Evolutionary conservation across 2,329 filamentous ascomycete species (phyloP).

Genomic region (Colletotrichum sp.): DNA sequence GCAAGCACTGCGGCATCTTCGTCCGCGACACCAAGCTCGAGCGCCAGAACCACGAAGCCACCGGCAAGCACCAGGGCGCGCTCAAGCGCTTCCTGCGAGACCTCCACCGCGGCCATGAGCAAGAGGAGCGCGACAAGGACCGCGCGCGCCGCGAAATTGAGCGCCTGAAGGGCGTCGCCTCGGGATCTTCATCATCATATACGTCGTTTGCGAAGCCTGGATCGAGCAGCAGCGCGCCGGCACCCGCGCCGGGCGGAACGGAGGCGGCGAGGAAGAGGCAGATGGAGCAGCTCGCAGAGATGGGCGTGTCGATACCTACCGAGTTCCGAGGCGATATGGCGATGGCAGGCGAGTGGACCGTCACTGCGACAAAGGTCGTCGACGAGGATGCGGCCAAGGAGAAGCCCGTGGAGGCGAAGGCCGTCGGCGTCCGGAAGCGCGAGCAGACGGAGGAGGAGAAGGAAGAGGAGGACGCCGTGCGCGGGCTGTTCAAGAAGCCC

Average conservation of each 20-base stretch:
- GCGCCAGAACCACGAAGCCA: slow-evolving; percentile 86
- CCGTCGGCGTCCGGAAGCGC: slow-evolving; percentile 67
- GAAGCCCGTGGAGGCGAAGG: slow-evolving; percentile 49
- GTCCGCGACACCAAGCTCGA: slow-evolving; percentile 94
- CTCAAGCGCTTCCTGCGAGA: slow-evolving; percentile 91
- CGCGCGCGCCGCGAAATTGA: slow-evolving; percentile 85
- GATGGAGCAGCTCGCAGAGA: slow-evolving; percentile 82
- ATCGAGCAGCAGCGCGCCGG: slow-evolving; percentile 5
- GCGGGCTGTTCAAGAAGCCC: slow-evolving; percentile 64
- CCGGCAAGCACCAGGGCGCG: slow-evolving; percentile 80
- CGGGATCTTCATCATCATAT: slow-evolving; percentile 39
- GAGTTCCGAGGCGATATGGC: slow-evolving; percentile 82
- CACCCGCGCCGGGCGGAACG: slow-evolving; percentile 35
- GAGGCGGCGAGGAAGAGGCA: slow-evolving; percentile 79
- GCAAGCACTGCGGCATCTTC: slow-evolving; percentile 91
- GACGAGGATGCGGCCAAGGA: slow-evolving; percentile 44
- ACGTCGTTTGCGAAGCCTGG: slow-evolving; percentile 32
- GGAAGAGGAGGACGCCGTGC: slow-evolving; percentile 64
- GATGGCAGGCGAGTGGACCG: slow-evolving; percentile 87
- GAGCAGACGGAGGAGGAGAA: slow-evolving; percentile 64
- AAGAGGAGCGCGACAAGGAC: slow-evolving; percentile 80
- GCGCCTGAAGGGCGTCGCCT: slow-evolving; percentile 79
- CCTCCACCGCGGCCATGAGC: slow-evolving; percentile 84
- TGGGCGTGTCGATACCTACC: slow-evolving; percentile 86
- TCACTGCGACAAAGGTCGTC: slow-evolving; percentile 67